Evolutionary conservation across 2,329 filamentous ascomycete genomes (phyloP), one percentile per base, ranked within the genome.

Genomic region (Shiraia sp.): DNA sequence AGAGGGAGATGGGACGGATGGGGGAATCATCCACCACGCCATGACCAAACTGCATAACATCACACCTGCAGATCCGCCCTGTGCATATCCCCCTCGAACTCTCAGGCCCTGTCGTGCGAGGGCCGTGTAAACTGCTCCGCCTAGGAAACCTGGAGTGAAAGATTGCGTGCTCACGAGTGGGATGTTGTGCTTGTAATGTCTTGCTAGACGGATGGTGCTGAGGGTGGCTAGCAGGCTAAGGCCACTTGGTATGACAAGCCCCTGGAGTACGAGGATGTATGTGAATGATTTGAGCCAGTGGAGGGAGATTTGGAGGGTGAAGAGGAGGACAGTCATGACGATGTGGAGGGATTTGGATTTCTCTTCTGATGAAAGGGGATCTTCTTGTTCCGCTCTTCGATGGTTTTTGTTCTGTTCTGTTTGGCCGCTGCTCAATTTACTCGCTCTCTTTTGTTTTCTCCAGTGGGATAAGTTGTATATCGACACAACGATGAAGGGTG

Each of bases 121-220:
- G 1, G 19, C 3, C 0, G 53, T 55, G 24, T 63, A 55, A 0
- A 55, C 32, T 1, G 47, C 9, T 0, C 48, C 49, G 2, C 59
- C 62, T 2, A 43, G 9, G n/a, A 58, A 47, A 0, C 44, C 58
- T 2, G 44, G 42, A 6, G 35, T 55, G 0, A 47, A 49, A 1
- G 66, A 60, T 8, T 67, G 64, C 25, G 66, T 57, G 3, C 65
- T 69, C 27, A 68, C 67, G 3, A 70, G 51, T 1, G 68, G 61
- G 3, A 60, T 17, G 10, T 63, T 43, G 25, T 51, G 42, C 15
- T 36, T 44, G 33, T 59, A 65, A 27, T 65, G 62, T 2, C 40
- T 42, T 1, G 51, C 52, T 2, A 63, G 45, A 4, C 44, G 45
- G 1, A 54, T 32, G 7, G 42, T 50, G 3, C 47, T 45, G 1